Base-by-base conservation (phyloP, 192 early-diverging fungal genomes). In the Umbelopsis sp. region DNA sequence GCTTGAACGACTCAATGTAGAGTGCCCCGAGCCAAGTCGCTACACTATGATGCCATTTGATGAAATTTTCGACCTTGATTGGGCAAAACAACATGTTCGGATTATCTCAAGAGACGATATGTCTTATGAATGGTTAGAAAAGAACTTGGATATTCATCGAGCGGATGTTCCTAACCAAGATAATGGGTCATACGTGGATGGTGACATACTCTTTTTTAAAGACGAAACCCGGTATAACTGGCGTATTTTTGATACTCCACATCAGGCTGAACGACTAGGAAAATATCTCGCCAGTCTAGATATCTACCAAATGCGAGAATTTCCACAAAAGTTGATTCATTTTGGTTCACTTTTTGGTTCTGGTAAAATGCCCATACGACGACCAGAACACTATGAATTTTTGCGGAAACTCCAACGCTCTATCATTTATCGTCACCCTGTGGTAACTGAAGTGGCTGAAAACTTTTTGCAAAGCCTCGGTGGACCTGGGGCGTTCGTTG, bases 201-300 rank as follows among this genome's bases (percentile, higher is more conserved):
- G 74, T 14, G 79, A 80, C 44, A 66, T 80, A 20, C 22, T 75
- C 4, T 80, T 49, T 22, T 80, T 80, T 31, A 69, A 71, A 65
- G 77, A 69, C 49, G 71, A 72, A 50, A 80, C 74, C 6, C 71
- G 78, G 17, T 80, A 80, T 49, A 71, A 80, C 32, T 80, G 78
- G 78, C 66, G 79, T 14, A 76, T 80, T 7, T 76, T 71, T 43
- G 79, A 80, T 31, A 56, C 43, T 25, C 62, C 71, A 21, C 45
- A 59, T 9, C 65, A 70, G 36, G 20, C 32, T 6, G 53, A 49
- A 4, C 67, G 75, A 49, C 21, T 71, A 8, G 71, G 74, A 1
- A 80, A 76, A 50, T 80, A 76, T 49, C 65, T 56, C 21, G 74
- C 51, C 6, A 66, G 62, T 31, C 21, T 80, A 3, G 71, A 76